Conservation (phyloP, 2,329 filamentous ascomycete species). For the Talaromyces sp. region DNA sequence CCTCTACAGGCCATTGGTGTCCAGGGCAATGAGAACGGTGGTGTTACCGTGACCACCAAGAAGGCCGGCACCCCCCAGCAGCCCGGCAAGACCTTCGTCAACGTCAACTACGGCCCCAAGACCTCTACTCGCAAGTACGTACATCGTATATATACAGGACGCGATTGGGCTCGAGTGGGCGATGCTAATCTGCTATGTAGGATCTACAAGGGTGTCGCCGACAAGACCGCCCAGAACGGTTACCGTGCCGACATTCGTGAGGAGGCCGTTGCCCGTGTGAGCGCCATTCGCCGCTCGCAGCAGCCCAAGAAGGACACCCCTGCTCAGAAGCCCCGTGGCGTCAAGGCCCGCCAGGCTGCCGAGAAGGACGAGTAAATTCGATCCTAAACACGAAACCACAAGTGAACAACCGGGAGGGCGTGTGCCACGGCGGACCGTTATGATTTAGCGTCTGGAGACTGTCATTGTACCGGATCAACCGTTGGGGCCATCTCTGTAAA, state of each 20-base stretch:
- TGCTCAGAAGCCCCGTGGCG: conserved; percentile 75
- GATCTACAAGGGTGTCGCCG: conserved; percentile 87
- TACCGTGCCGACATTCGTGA: conserved; percentile 82
- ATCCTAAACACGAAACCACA: neutral
- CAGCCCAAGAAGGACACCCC: conserved; percentile 73
- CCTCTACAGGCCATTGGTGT: conserved; percentile 77
- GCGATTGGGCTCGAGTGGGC: neutral
- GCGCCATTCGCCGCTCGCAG: conserved; percentile 80
- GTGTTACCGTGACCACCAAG: conserved; percentile 82
- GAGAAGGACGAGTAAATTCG: conserved; percentile 40
- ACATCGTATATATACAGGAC: neutral
- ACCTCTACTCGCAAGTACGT: conserved; percentile 79
- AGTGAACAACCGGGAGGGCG: conserved; percentile 1
- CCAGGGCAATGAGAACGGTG: conserved; percentile 73
- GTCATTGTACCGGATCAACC: neutral
- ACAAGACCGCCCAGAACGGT: conserved; percentile 75
- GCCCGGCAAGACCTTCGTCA: conserved; percentile 68
- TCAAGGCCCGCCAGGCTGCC: conserved; percentile 72
- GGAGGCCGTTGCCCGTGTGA: conserved; percentile 81
- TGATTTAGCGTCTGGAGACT: neutral
- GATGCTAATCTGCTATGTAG: conserved; percentile 48
- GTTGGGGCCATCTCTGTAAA: neutral
- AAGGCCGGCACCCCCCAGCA: conserved; percentile 71
- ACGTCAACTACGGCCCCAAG: conserved; percentile 69
- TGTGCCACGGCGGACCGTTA: neutral